Percentiles rank a stretch among this genome's conserved stretches.
These are phyloP conservation scores for Gigaspora rosea DNA, from an alignment of 192 early-diverging fungal species.

Conservation along the genomic window DNA sequence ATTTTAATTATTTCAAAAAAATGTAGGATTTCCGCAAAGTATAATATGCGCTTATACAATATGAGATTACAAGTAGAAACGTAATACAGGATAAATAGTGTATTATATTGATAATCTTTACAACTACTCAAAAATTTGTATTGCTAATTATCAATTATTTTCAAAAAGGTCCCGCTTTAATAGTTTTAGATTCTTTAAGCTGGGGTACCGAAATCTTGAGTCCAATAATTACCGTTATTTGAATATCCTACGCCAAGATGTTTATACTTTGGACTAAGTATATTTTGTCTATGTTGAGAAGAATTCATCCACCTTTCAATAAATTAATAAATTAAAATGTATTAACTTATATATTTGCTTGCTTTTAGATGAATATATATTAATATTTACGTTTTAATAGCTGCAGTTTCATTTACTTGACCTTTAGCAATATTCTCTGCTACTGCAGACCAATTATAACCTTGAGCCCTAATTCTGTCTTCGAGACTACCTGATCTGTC, in stretches of 20 bases:
- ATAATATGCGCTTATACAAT: no score
- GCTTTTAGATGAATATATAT: not conserved
- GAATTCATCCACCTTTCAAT: slow-evolving; percentile 50
- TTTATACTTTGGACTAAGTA: slow-evolving; percentile 41
- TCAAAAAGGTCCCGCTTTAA: no score
- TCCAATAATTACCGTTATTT: slow-evolving; percentile 15
- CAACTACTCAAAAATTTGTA: no score
- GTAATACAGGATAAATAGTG: no score
- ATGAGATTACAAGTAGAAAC: no score
- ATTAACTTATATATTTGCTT: not conserved
- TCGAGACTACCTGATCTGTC: slow-evolving; percentile 2
- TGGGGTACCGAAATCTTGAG: slow-evolving; percentile 16
- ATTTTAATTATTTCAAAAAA: no score
- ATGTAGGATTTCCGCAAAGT: no score
- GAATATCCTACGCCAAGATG: slow-evolving; percentile 48
- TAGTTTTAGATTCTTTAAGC: no score
- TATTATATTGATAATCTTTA: no score
- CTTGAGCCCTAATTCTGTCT: not conserved
- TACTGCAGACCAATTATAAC: slow-evolving; percentile 8
- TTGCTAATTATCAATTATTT: no score
- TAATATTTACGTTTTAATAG: slow-evolving; percentile 18
- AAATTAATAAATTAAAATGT: not conserved
- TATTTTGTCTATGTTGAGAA: slow-evolving; percentile 49
- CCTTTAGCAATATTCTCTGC: slow-evolving; percentile 23
- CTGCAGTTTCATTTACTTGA: not conserved